Percentiles rank a stretch among this genome's conserved stretches.
Evolutionary conservation across 208 protist genomes (phyloP).

Genomic region (Acanthamoeba royreba): DNA sequence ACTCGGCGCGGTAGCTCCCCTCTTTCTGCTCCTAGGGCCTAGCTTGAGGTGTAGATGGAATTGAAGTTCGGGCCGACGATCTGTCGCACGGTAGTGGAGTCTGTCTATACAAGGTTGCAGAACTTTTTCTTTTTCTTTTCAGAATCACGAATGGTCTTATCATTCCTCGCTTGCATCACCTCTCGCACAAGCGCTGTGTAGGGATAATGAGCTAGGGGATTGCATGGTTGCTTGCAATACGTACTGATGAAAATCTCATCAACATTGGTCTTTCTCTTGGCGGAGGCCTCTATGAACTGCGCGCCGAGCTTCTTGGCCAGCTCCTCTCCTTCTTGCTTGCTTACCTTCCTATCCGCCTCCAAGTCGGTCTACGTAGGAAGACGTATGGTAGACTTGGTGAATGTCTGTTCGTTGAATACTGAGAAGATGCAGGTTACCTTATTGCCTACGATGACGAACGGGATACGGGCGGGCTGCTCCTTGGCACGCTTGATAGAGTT

Average conservation of each 20-base stretch:
- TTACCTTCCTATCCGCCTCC: conserved; percentile 22
- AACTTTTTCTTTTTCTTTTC: neutral
- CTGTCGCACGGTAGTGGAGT: too few species aligned
- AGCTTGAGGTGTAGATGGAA: too few species aligned
- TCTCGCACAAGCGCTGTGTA: neutral
- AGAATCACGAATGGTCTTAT: neutral
- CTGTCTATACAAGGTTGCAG: neutral
- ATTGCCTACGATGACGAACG: conserved; percentile 78
- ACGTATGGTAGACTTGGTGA: too few species aligned
- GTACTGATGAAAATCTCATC: conserved; percentile 44
- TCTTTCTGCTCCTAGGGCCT: too few species aligned
- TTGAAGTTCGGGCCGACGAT: too few species aligned
- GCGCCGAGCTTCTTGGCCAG: conserved; percentile 53
- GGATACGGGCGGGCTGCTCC: conserved; percentile 56
- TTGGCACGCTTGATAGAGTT: conserved; percentile 82
- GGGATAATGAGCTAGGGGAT: neutral
- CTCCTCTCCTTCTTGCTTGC: conserved; percentile 32
- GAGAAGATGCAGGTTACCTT: too few species aligned
- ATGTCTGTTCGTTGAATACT: too few species aligned
- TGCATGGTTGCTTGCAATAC: neutral
- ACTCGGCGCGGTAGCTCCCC: too few species aligned
- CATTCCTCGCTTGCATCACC: neutral
- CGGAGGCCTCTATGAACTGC: conserved; percentile 57
- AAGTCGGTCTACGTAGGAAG: neutral
- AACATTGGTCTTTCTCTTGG: conserved; percentile 50